Percentiles rank a stretch among this genome's conserved stretches.
Conservation (phyloP, 768 basidiomycete genomes). For the Mycena pura region DNA sequence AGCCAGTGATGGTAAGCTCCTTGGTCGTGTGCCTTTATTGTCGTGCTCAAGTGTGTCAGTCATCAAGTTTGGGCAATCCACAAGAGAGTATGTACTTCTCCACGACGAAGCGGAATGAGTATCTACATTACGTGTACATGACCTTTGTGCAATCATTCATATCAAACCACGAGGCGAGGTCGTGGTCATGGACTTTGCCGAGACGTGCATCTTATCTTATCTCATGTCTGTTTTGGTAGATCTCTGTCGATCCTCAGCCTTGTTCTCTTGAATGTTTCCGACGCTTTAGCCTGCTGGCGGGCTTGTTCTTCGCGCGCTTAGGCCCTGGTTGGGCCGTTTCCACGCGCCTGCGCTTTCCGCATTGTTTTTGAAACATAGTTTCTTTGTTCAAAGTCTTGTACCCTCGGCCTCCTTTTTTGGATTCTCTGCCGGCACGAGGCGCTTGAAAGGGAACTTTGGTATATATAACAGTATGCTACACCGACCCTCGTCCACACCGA, state of each 20-base stretch:
- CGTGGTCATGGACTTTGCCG: conserved; percentile 11
- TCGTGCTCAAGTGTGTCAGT: conserved; percentile 51
- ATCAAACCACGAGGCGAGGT: neutral
- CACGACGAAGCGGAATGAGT: conserved; percentile 72
- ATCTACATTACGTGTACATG: conserved; percentile 3
- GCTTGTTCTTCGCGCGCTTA: conserved; percentile 4
- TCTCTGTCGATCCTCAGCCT: conserved; percentile 1
- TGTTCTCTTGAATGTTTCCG: conserved; percentile 26
- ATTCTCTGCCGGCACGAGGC: conserved; percentile 4
- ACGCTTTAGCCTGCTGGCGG: neutral
- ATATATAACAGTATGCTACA: conserved; percentile 23
- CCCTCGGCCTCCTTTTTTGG: conserved; percentile 8
- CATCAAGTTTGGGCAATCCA: conserved; percentile 84
- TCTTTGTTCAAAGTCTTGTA: no score
- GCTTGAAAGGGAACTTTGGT: conserved; percentile 6
- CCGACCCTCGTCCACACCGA: no score
- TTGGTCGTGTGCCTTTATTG: neutral
- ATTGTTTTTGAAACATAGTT: no score
- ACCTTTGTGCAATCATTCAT: conserved; percentile 7
- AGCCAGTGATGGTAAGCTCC: conserved; percentile 72
- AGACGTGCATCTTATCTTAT: conserved; percentile 4
- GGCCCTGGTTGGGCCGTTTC: conserved; percentile 12
- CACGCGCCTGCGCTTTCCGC: conserved; percentile 13
- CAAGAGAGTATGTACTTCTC: conserved; percentile 83
- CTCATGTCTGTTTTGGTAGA: neutral